These are phyloP conservation scores for Diaporthe citrichinensis DNA, from an alignment of 2,329 filamentous ascomycete species.

Conservation along the genomic window DNA sequence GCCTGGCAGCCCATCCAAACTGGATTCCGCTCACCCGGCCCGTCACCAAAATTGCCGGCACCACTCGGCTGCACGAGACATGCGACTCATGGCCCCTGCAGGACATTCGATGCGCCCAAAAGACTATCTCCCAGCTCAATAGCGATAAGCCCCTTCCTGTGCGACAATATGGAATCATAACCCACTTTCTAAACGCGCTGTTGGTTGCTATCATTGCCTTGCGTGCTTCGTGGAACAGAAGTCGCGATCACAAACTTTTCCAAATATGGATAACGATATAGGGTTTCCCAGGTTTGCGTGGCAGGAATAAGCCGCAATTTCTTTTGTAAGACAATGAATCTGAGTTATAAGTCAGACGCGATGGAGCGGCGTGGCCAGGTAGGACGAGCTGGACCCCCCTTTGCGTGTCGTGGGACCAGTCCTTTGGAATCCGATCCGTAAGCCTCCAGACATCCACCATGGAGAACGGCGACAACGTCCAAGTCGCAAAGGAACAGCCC, in stretches of 20 bases:
- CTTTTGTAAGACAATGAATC: background rate
- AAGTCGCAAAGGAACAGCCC: constrained; percentile 18
- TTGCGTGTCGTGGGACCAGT: background rate
- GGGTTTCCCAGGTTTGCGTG: background rate
- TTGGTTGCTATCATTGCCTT: constrained; percentile 9
- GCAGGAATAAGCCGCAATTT: background rate
- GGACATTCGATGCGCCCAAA: background rate
- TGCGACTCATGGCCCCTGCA: constrained; percentile 29
- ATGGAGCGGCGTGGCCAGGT: background rate
- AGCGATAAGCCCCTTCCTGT: constrained; percentile 4
- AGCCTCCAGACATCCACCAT: background rate
- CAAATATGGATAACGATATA: background rate
- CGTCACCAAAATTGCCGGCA: constrained; percentile 6
- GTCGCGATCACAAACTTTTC: constrained; percentile 1
- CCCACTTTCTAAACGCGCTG: constrained; percentile 2
- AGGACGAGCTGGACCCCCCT: background rate
- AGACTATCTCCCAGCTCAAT: background rate
- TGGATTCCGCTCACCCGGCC: constrained; percentile 21
- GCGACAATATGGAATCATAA: constrained; percentile 20
- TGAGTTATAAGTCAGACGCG: background rate
- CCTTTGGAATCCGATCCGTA: background rate
- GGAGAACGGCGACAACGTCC: background rate
- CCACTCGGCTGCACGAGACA: constrained; percentile 14
- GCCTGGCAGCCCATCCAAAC: background rate
- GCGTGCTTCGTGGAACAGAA: constrained; percentile 30